These are phyloP conservation scores for Plasmodium gaboni DNA, from an alignment of 169 alveolate species.

Conservation along the genomic window DNA sequence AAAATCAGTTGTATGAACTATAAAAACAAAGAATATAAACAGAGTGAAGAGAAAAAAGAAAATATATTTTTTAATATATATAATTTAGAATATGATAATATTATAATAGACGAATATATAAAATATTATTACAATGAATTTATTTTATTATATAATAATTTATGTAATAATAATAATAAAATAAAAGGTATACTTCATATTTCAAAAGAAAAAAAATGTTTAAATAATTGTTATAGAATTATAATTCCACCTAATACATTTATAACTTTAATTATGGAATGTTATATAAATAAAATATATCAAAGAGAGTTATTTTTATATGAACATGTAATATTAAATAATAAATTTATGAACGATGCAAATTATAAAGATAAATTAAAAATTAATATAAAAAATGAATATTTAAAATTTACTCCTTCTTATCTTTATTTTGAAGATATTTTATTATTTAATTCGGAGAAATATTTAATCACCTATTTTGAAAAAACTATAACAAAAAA, in stretches of 20 bases:
- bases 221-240: constrained; percentile 22
- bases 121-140: constrained; percentile 27
- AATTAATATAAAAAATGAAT: constrained; percentile 19
- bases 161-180: neutral
- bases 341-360: constrained; percentile 8
- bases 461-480: constrained; percentile 30
- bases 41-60: constrained; percentile 11
- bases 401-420: constrained; percentile 19
- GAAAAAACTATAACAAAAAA: constrained; percentile 20
- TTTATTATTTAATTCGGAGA: constrained; percentile 11
- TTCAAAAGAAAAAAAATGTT: neutral
- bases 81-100: constrained; percentile 41
- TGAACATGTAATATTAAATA: neutral
- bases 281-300: constrained; percentile 20
- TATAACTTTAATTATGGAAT: constrained; percentile 18
- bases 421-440: constrained; percentile 16
- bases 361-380: constrained; percentile 5
- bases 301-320: constrained; percentile 15
- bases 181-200: constrained; percentile 12
- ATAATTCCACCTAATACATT: constrained; percentile 48
- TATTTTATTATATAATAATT: constrained; percentile 24
- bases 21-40: constrained; percentile 46
- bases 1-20: constrained; percentile 1
- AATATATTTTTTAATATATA: neutral
- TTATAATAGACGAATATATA: constrained; percentile 34